Evolutionary conservation across 148 eudicot species (phyloP).

Genomic region (Dianthus caryophyllus): DNA sequence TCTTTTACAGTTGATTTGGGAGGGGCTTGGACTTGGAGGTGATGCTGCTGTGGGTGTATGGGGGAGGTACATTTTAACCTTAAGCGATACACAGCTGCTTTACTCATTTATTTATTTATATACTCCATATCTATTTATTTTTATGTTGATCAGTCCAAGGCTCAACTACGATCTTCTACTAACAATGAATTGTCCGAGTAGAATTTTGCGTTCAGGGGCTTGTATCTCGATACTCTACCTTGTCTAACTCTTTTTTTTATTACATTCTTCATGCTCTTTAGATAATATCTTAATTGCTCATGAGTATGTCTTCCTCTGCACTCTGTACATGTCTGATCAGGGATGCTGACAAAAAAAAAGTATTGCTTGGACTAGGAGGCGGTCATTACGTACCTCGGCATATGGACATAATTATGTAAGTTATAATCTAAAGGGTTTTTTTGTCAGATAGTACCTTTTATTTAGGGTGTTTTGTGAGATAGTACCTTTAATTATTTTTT

Average conservation of each 20-base stretch:
- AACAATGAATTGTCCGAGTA: not conserved
- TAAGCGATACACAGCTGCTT: not conserved
- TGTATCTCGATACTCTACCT: not conserved
- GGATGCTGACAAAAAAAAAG: constrained; percentile 42
- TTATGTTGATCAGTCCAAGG: constrained; percentile 6
- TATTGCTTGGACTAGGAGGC: constrained; percentile 82
- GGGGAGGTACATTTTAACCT: constrained; percentile 49
- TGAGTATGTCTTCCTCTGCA: not conserved
- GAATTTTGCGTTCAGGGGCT: not conserved
- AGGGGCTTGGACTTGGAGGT: constrained; percentile 89
- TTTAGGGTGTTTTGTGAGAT: too few species aligned
- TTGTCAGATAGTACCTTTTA: too few species aligned
- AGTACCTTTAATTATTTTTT: too few species aligned
- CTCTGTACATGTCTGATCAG: constrained; percentile 31
- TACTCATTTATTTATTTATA: not conserved
- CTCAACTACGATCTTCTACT: not conserved
- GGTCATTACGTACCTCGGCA: constrained; percentile 93
- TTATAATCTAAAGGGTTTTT: not conserved
- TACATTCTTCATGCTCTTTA: not conserved
- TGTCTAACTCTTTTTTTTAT: not conserved
- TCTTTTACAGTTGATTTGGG: constrained; percentile 65
- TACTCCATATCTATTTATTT: too few species aligned
- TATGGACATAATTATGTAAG: constrained; percentile 76
- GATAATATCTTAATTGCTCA: not conserved
- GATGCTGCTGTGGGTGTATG: constrained; percentile 65